These are phyloP conservation scores for Malbranchea zuffiana DNA, from an alignment of 2,329 filamentous ascomycete species.

Conservation along the genomic window DNA sequence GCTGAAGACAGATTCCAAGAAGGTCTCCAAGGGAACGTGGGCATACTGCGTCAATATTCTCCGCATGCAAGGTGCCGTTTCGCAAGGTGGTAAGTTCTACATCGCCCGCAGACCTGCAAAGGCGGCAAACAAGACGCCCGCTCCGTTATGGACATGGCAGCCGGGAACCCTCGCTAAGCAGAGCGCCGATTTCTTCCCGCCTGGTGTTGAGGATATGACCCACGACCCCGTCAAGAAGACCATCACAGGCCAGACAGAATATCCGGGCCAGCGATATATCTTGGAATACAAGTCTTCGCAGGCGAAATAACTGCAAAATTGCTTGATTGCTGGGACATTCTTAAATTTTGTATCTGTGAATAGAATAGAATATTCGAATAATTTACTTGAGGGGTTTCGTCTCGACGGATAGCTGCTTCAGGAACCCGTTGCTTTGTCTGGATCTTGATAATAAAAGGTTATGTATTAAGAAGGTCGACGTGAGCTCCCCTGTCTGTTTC, in stretches of 20 bases:
- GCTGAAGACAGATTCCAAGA: conserved; percentile 16
- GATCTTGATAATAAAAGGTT: too few species aligned
- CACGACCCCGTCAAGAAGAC: conserved; percentile 21
- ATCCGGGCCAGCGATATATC: conserved; percentile 19
- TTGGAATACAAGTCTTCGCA: conserved; percentile 5
- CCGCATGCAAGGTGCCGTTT: conserved; percentile 27
- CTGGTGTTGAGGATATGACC: conserved; percentile 26
- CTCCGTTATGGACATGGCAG: conserved; percentile 27
- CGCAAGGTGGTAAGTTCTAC: conserved; percentile 24
- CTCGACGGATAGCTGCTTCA: too few species aligned
- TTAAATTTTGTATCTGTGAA: too few species aligned
- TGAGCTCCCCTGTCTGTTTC: too few species aligned
- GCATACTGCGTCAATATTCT: conserved; percentile 26
- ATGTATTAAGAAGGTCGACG: too few species aligned
- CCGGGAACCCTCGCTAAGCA: conserved; percentile 19
- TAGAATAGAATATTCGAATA: too few species aligned
- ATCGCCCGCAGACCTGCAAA: conserved; percentile 28
- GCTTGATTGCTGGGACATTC: too few species aligned
- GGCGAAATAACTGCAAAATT: too few species aligned
- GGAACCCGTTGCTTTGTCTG: too few species aligned
- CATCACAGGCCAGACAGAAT: conserved; percentile 20
- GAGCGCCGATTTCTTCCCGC: conserved; percentile 18
- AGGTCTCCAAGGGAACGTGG: conserved; percentile 18
- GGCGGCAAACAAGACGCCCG: conserved; percentile 19
- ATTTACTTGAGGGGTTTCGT: too few species aligned